A percentile compares a stretch with the other conserved stretches of the same genome.
phyloP scores from a whole-genome alignment of 441 rosid species.

The Arabidopsis lyrata region DNA sequence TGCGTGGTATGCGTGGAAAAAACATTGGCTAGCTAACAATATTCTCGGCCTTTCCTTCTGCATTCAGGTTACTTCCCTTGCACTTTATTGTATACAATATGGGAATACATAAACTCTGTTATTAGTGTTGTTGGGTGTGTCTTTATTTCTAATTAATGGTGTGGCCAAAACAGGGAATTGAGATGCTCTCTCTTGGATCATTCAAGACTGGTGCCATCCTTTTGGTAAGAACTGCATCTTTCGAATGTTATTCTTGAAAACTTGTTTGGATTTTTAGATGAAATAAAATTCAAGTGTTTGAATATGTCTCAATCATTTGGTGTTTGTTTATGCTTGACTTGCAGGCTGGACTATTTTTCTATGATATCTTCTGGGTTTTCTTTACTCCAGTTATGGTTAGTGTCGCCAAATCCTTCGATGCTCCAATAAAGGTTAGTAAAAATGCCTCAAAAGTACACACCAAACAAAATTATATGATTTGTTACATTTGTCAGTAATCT shows the following conservation, averaged over 20 bases:
- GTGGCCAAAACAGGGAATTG: conserved; percentile 73
- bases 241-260: conserved; percentile 3
- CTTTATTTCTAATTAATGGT: neutral
- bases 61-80: conserved; percentile 76
- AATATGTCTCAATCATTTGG: conserved; percentile 9
- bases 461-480: neutral
- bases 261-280: neutral
- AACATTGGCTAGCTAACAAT: conserved; percentile 98
- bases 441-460: neutral
- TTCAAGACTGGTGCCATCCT: conserved; percentile 98
- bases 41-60: conserved; percentile 91
- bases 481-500: neutral
- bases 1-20: conserved; percentile 93
- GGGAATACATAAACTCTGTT: conserved; percentile 1
- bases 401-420: conserved; percentile 98
- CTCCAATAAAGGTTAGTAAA: conserved; percentile 91
- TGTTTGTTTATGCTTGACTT: conserved; percentile 31
- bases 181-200: conserved; percentile 99
- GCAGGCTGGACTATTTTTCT: conserved; percentile 96
- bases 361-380: conserved; percentile 98
- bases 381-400: conserved; percentile 99
- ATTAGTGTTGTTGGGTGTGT: neutral
- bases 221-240: conserved; percentile 61
- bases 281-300: neutral
- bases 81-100: neutral